Evolutionary conservation across 2,329 filamentous ascomycete genomes (phyloP).

Genomic region (Botrytis squamosa): DNA sequence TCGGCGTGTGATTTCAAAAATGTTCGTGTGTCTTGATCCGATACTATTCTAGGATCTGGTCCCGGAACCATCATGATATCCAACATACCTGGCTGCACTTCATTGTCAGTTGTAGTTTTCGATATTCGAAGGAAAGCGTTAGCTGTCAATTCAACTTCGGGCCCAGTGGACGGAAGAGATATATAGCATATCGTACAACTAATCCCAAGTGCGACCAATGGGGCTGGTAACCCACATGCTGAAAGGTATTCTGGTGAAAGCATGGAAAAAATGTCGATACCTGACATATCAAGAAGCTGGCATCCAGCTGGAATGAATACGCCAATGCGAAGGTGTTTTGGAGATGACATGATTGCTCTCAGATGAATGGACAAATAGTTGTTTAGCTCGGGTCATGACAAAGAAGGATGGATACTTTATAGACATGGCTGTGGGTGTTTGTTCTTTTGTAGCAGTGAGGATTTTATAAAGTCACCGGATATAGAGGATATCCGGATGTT

Average conservation of each 20-base stretch:
- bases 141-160: slow-evolving; percentile 46
- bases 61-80: slow-evolving; percentile 54
- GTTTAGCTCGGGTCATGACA: background rate
- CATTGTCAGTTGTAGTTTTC: slow-evolving; percentile 43
- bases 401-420: background rate
- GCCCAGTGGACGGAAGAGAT: slow-evolving; percentile 41
- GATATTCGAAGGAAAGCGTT: slow-evolving; percentile 43
- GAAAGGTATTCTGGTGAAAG: slow-evolving; percentile 50
- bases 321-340: background rate
- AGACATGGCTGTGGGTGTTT: background rate
- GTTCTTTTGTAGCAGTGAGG: background rate
- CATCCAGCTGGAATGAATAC: background rate
- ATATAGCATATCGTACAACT: slow-evolving; percentile 49
- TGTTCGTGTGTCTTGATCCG: slow-evolving; percentile 40
- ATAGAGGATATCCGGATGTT: background rate
- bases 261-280: slow-evolving; percentile 22
- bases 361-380: background rate
- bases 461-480: background rate
- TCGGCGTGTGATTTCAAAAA: slow-evolving; percentile 47
- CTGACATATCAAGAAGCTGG: background rate
- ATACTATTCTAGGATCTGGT: slow-evolving; percentile 43
- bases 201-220: slow-evolving; percentile 46
- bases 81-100: slow-evolving; percentile 51
- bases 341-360: background rate
- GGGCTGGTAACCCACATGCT: slow-evolving; percentile 39